Base-by-base conservation (phyloP, 495 filamentous ascomycete genomes). In the Penicillium tannophilum region DNA sequence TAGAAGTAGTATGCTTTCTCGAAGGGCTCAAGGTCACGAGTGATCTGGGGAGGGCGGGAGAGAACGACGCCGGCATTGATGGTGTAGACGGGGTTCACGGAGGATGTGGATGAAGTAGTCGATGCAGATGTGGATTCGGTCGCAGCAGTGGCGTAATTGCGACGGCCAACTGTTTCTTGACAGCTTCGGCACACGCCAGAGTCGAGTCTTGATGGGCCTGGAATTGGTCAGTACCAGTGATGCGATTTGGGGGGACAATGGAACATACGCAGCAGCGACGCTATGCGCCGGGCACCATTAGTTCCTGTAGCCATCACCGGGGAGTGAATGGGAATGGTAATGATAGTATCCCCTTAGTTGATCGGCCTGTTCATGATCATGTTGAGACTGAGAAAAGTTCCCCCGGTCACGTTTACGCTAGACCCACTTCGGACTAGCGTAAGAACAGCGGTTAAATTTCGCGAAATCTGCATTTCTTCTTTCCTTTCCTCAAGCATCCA, bases 1-100 rank as follows among this genome's bases (percentile, higher is more conserved):
- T 99, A 99, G 72, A 98, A 90, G 79, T 87, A 94, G 78, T 84
- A 97, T 52, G 93, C 80, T 71, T 91, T 88, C 74, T 99, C 94
- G 73, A 99, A 98, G 12, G 89, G 81, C 33, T 87, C 88, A 17
- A 91, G 88, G 51, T 88, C 80, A 59, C 89, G 89, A 52, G 95
- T 98, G 61, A 99, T 80, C 50, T 92, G 76, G 9, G 94, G 94
- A 6, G 95, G 86, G 33, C 94, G 90, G 28, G 91, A 92, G 57
- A 99, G 89, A 58, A 97, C 85, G 55, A 97, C 79, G 53, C 87
- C 86, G 58, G 91, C 85, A 57, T 88, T 87, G 79, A 95, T 85
- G 56, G 76, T 80, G 78, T 91, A 90, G 61, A 78, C 67, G 20
- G 74, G 66, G 48, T 75, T 62, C 61, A 76, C 71, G 53, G 76